A percentile compares a stretch with the other conserved stretches of the same genome.
Evolutionary conservation across 2,329 filamentous ascomycete species (phyloP).

Genomic region (Claviceps sp.): DNA sequence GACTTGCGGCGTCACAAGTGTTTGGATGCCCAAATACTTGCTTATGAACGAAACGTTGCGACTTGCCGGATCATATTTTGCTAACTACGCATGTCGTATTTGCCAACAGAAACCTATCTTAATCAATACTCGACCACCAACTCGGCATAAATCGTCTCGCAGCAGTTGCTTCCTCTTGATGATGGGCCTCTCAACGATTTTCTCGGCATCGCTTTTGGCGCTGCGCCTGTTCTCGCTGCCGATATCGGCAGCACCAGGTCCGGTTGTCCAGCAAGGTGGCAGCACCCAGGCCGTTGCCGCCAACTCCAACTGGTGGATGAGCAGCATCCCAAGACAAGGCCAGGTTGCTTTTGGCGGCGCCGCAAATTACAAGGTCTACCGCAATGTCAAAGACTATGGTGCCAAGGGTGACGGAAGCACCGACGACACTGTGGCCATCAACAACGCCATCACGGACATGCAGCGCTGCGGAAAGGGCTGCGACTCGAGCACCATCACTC

Average conservation of each 20-base stretch:
- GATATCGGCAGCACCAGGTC: conserved; percentile 19
- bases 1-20: not conserved
- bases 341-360: conserved; percentile 40
- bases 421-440: conserved; percentile 85
- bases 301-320: conserved; percentile 55
- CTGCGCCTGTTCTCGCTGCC: conserved; percentile 26
- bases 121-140: not conserved
- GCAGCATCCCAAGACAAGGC: conserved; percentile 56
- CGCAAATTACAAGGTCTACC: conserved; percentile 54
- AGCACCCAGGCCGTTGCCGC: conserved; percentile 11
- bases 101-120: not conserved
- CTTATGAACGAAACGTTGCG: not conserved
- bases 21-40: not conserved
- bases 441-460: conserved; percentile 64
- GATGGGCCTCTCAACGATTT: conserved; percentile 30
- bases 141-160: not conserved
- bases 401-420: conserved; percentile 54
- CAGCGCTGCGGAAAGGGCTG: conserved; percentile 69
- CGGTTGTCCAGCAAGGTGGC: conserved; percentile 6
- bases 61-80: not conserved
- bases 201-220: conserved; percentile 29
- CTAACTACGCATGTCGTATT: not conserved
- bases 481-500: conserved; percentile 70
- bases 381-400: conserved; percentile 66
- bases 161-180: conserved; percentile 22